These are phyloP conservation scores for Acidiella bohemica DNA, from an alignment of 495 filamentous ascomycete species.

Conservation along the genomic window DNA sequence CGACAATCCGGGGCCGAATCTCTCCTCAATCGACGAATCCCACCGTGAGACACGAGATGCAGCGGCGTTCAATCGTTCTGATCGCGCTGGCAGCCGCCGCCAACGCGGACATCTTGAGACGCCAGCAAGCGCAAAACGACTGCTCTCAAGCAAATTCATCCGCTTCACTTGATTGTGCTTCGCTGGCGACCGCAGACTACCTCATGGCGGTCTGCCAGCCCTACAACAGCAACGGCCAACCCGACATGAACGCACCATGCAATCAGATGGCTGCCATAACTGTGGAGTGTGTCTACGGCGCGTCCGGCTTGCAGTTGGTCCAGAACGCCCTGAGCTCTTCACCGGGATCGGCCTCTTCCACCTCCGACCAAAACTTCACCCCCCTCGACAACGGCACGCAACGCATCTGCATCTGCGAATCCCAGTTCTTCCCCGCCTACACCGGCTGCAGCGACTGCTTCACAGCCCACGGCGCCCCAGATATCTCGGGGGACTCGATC, in stretches of 20 bases:
- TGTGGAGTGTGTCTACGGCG: conserved; percentile 1
- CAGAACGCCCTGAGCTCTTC: neutral
- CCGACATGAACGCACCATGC: conserved; percentile 11
- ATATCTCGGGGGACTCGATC: neutral
- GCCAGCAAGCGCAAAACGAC: neutral
- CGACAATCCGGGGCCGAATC: no score
- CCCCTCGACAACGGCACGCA: conserved; percentile 9
- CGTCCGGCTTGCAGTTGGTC: neutral
- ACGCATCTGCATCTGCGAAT: conserved; percentile 4
- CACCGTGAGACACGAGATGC: no score
- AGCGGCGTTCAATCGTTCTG: neutral
- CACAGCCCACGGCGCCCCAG: conserved; percentile 10
- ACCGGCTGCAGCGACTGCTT: conserved; percentile 7
- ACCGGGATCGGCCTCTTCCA: neutral
- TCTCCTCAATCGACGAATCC: no score
- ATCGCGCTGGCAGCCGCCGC: neutral
- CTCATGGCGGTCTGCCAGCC: conserved; percentile 3
- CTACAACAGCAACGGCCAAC: conserved; percentile 3
- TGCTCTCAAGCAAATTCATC: conserved; percentile 1
- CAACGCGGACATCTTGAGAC: conserved; percentile 1
- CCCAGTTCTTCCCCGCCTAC: conserved; percentile 1
- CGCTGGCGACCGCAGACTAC: no score
- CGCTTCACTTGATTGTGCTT: neutral
- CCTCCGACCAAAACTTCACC: neutral
- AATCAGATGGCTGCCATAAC: conserved; percentile 2